Conservation (phyloP, 441 rosid genomes). For the Iberis amara region DNA sequence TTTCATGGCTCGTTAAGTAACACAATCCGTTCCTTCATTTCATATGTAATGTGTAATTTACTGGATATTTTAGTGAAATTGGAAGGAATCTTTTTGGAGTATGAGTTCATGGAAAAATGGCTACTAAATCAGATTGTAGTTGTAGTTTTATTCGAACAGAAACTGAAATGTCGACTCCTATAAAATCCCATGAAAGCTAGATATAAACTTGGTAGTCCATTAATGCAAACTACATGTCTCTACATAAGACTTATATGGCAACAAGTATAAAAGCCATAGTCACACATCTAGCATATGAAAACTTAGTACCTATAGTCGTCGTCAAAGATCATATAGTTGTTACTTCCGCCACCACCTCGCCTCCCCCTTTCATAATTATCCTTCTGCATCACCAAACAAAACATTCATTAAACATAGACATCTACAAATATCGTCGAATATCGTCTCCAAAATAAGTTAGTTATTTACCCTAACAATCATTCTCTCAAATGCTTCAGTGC, state of each 20-base stretch:
- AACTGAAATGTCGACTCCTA: too few species aligned
- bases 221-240: slow-evolving; percentile 5
- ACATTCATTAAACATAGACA: slow-evolving; percentile 8
- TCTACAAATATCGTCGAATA: background rate
- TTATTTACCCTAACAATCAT: slow-evolving; percentile 38
- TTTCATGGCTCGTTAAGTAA: too few species aligned
- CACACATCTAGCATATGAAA: slow-evolving; percentile 1
- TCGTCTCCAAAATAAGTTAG: background rate
- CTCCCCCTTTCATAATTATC: slow-evolving; percentile 50
- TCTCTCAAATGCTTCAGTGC: slow-evolving; percentile 53
- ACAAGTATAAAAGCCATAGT: slow-evolving; percentile 4
- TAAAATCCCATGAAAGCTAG: background rate
- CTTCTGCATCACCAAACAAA: slow-evolving; percentile 38
- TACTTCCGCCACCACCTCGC: slow-evolving; percentile 30
- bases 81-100: too few species aligned
- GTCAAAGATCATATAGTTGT: slow-evolving; percentile 51
- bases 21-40: too few species aligned
- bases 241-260: slow-evolving; percentile 7
- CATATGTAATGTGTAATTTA: too few species aligned
- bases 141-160: too few species aligned
- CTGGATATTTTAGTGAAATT: too few species aligned
- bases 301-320: slow-evolving; percentile 58
- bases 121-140: too few species aligned
- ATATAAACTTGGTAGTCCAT: slow-evolving; percentile 1
- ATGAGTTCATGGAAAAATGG: too few species aligned